Evolutionary conservation across 352 stramenopile species (phyloP).

Genomic region (Pythium myriotylum): DNA sequence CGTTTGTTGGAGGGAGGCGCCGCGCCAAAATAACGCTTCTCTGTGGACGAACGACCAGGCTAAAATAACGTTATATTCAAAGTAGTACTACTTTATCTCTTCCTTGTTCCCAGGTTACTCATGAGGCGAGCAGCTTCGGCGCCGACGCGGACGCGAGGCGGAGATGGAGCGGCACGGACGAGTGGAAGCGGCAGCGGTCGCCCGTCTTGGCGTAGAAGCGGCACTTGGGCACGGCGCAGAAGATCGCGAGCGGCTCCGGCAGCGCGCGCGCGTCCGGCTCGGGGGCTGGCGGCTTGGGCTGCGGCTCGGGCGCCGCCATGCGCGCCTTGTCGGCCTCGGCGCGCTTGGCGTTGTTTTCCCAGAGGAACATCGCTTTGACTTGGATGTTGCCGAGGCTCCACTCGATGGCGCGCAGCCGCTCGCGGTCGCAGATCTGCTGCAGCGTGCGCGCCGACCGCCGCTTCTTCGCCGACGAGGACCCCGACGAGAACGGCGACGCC

Average conservation of each 20-base stretch:
- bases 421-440: slow-evolving; percentile 31
- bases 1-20: too few species aligned
- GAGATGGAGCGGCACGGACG: slow-evolving; percentile 9
- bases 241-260: slow-evolving; percentile 48
- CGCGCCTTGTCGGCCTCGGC: slow-evolving; percentile 41
- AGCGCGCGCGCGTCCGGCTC: slow-evolving; percentile 2
- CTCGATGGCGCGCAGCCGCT: slow-evolving; percentile 55
- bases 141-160: background rate
- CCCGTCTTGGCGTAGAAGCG: slow-evolving; percentile 64
- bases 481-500: too few species aligned
- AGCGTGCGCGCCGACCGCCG: slow-evolving; percentile 22
- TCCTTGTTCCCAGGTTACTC: too few species aligned
- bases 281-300: too few species aligned
- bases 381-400: slow-evolving; percentile 70
- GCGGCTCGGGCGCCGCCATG: background rate
- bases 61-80: slow-evolving; percentile 34
- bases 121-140: too few species aligned
- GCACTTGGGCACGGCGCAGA: slow-evolving; percentile 47
- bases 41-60: background rate
- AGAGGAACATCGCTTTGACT: slow-evolving; percentile 51
- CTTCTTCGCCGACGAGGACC: slow-evolving; percentile 17
- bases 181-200: slow-evolving; percentile 67
- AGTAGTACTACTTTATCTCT: slow-evolving; percentile 5
- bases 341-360: slow-evolving; percentile 59
- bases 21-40: slow-evolving; percentile 12